Conservation (phyloP, 495 filamentous ascomycete genomes). For the Apiosordaria backusii region DNA sequence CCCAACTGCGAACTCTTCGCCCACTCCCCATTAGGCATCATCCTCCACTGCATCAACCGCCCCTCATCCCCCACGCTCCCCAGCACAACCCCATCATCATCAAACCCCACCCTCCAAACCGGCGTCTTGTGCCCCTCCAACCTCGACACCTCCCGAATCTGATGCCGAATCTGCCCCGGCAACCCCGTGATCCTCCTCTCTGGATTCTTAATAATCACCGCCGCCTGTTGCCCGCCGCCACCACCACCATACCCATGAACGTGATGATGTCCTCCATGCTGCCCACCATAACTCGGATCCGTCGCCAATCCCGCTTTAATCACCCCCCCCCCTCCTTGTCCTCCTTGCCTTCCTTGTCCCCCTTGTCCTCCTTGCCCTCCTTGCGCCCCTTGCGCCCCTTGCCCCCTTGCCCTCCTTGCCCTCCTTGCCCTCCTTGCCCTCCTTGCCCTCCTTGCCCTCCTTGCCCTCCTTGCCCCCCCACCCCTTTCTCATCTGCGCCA, state of each 20-base stretch:
- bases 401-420: constrained; percentile 36
- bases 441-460: constrained; percentile 7
- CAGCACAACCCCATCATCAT: constrained; percentile 58
- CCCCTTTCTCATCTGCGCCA: neutral
- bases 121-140: constrained; percentile 53
- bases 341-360: constrained; percentile 58
- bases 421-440: constrained; percentile 19
- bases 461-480: constrained; percentile 17
- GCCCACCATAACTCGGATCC: neutral
- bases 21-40: constrained; percentile 52
- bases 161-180: constrained; percentile 46
- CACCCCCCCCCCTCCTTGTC: constrained; percentile 40
- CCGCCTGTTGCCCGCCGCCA: too few species aligned
- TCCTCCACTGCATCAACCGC: constrained; percentile 54
- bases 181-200: constrained; percentile 34
- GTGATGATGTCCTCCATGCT: neutral
- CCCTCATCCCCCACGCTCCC: constrained; percentile 60
- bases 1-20: constrained; percentile 52
- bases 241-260: neutral
- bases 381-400: constrained; percentile 12
- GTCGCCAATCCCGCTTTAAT: neutral
- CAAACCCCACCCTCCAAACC: constrained; percentile 60
- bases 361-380: constrained; percentile 58
- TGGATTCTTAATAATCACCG: constrained; percentile 1
- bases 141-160: constrained; percentile 48